Base-by-base conservation (phyloP, 495 filamentous ascomycete genomes). In the Aspergillus carlsbadensis region DNA sequence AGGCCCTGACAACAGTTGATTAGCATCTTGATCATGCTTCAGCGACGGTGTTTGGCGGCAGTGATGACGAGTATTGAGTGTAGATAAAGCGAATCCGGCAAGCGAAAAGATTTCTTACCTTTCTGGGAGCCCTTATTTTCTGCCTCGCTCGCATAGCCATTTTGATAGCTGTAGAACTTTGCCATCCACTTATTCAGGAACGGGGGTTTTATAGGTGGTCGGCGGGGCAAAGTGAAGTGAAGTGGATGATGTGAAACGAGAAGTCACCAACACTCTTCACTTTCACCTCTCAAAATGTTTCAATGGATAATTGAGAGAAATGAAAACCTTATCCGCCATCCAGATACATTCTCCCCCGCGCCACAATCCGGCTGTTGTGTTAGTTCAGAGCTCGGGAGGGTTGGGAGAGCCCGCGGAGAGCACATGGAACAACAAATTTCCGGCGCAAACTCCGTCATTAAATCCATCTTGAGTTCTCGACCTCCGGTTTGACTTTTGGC, bases 41-140 rank as follows among this genome's bases (percentile, higher is more conserved):
- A 17, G 17, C 31, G 33, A 7, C 24, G 47, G 36, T 42, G 48
- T 10, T 41, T 20, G 36, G 39, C 36, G 49, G 26, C 22, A 42
- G 20, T 1, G 3, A 5, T 14, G 11, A n/a, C 40, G 22, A 46
- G 24, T 46, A 33, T 31, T 17, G 26, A 11, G 7, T 5, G 3
- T 17, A 20, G 11, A 18, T 15, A 44, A 21, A 35, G n/a, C 22
- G 11, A 42, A 14, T n/a, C n/a, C 6, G 3, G 26, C 3, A 8
- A 52, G 0, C 6, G 7, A 31, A 17, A 49, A 22, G 24, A 45
- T 18, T 36, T 35, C 81, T 71, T 79, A 91, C 89, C 67, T 83
- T 77, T 59, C 86, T 76, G 49, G 89, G 89, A 64, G 88, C 86
- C 53, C 87, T 74, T 54, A 92, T 91, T 65, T 82, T 88, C 39